Percentiles rank a stretch among this genome's conserved stretches.
Evolutionary conservation across 2,329 filamentous ascomycete genomes (phyloP).

Genomic region (Aspergillus ustus): DNA sequence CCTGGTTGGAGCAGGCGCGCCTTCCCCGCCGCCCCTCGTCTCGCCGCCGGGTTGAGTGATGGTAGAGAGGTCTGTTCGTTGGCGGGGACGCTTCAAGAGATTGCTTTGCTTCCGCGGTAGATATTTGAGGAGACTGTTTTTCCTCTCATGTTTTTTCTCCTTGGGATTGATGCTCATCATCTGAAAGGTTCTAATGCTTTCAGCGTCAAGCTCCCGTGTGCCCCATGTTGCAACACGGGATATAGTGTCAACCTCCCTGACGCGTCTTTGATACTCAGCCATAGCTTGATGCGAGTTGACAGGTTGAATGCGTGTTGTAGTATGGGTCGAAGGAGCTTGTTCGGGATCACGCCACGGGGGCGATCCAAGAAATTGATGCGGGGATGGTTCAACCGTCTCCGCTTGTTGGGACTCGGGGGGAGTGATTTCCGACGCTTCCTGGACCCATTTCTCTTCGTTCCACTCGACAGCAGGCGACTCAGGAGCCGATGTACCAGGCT

Average conservation of each 20-base stretch:
- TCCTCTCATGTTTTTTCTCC: conserved; percentile 48
- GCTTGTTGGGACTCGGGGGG: conserved; percentile 30
- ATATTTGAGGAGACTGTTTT: conserved; percentile 52
- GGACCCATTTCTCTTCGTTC: conserved; percentile 29
- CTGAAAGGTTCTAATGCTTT: conserved; percentile 51
- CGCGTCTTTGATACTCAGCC: conserved; percentile 54
- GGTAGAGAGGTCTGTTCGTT: conserved; percentile 37
- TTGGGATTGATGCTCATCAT: conserved; percentile 43
- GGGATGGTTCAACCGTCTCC: conserved; percentile 38
- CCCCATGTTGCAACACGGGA: conserved; percentile 62
- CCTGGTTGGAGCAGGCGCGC: conserved; percentile 28
- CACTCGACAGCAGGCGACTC: conserved; percentile 29
- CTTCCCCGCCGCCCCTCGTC: conserved; percentile 23
- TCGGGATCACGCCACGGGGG: conserved; percentile 56
- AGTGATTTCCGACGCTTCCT: conserved; percentile 29
- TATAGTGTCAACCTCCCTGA: conserved; percentile 57
- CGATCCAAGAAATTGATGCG: conserved; percentile 43
- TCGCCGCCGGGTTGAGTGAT: conserved; percentile 34
- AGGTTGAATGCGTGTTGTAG: conserved; percentile 50
- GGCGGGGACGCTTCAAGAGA: conserved; percentile 52
- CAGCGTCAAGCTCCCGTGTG: conserved; percentile 56
- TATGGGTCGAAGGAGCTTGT: conserved; percentile 33
- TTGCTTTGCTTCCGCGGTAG: conserved; percentile 49
- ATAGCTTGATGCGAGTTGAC: conserved; percentile 61
- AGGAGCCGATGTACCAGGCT: background rate